Percentiles rank a stretch among this genome's conserved stretches.
Evolutionary conservation across 2,329 filamentous ascomycete species (phyloP).

Genomic region (Diaporthe sp.): DNA sequence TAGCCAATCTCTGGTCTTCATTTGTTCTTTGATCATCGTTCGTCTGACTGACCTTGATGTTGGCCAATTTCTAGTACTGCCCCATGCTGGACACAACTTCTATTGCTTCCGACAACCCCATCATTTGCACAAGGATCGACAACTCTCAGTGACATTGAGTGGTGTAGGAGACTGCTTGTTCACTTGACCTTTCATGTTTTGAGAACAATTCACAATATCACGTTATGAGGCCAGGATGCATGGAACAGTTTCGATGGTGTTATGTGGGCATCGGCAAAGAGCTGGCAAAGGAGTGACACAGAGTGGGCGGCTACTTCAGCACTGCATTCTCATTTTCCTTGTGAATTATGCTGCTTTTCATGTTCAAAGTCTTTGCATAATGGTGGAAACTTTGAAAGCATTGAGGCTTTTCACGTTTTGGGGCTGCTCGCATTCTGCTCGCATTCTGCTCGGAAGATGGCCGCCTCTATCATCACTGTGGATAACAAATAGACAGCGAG

Average conservation of each 20-base stretch:
- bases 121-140: slow-evolving; percentile 3
- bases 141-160: neutral
- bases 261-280: neutral
- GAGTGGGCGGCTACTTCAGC: neutral
- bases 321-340: neutral
- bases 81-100: neutral
- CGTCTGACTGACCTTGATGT: neutral
- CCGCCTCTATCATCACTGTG: neutral
- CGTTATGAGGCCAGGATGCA: too few relatives aligned
- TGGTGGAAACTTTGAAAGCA: neutral
- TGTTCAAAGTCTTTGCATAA: neutral
- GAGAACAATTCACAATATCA: neutral
- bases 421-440: neutral
- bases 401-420: neutral
- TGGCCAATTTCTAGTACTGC: slow-evolving; percentile 7
- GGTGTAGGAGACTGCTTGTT: neutral
- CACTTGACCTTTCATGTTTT: neutral
- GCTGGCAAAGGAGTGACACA: neutral
- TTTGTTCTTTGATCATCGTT: too few relatives aligned
- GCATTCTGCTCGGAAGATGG: neutral
- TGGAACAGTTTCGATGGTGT: neutral
- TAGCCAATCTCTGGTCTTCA: too few relatives aligned
- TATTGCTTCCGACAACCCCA: neutral
- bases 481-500: neutral
- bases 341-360: neutral